These are phyloP conservation scores for Trichophyton schoenleinii DNA, from an alignment of 2,329 filamentous ascomycete species.

Conservation along the genomic window DNA sequence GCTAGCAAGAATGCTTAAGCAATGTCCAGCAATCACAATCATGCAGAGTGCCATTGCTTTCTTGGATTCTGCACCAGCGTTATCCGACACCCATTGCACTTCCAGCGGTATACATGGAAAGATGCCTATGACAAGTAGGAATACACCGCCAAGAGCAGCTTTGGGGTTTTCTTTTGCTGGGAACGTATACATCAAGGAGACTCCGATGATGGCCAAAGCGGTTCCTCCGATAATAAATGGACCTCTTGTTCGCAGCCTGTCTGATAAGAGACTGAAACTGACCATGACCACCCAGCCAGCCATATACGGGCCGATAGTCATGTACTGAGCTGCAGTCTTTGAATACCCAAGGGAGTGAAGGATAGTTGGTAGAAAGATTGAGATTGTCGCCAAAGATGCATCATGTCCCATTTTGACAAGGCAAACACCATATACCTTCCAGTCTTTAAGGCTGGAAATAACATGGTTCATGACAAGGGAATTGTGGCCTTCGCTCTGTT, in stretches of 20 bases:
- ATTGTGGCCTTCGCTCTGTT: constrained; percentile 12
- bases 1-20: constrained; percentile 14
- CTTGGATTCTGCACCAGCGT: constrained; percentile 12
- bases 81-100: constrained; percentile 13
- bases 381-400: constrained; percentile 24
- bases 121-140: constrained; percentile 11
- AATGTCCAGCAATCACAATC: constrained; percentile 12
- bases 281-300: constrained; percentile 51
- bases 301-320: constrained; percentile 45
- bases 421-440: constrained; percentile 11
- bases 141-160: constrained; percentile 9
- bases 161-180: constrained; percentile 11
- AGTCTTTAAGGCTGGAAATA: constrained; percentile 12
- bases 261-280: constrained; percentile 38
- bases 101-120: constrained; percentile 13
- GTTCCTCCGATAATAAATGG: constrained; percentile 42
- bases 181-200: constrained; percentile 8
- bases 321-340: constrained; percentile 38
- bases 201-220: constrained; percentile 41
- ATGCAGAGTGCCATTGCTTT: constrained; percentile 12
- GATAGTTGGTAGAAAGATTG: constrained; percentile 33
- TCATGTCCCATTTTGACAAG: constrained; percentile 14
- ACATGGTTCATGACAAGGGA: constrained; percentile 11
- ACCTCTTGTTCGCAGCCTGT: constrained; percentile 41
- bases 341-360: constrained; percentile 43